Conservation (phyloP, 2,329 filamentous ascomycete genomes). For the Beauveria asiatica region DNA sequence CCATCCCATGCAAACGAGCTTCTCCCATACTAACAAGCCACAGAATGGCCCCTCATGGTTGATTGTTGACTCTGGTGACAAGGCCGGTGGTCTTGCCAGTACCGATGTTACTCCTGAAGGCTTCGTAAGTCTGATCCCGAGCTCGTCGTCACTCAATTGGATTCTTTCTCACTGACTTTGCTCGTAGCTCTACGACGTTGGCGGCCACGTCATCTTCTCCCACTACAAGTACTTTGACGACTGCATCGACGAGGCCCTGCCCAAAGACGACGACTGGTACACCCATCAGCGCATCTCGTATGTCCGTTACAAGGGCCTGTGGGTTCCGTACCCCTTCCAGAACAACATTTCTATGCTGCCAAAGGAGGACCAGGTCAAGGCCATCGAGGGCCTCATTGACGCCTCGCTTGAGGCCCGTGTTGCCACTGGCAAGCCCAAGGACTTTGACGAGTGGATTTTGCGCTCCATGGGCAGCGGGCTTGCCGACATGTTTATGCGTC, state of each 20-base stretch:
- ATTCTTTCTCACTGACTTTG: slow-evolving; percentile 11
- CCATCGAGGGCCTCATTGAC: slow-evolving; percentile 93
- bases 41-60: slow-evolving; percentile 91
- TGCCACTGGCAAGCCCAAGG: slow-evolving; percentile 81
- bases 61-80: slow-evolving; percentile 87
- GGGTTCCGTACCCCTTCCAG: slow-evolving; percentile 99
- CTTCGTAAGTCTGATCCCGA: slow-evolving; percentile 64
- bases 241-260: slow-evolving; percentile 93
- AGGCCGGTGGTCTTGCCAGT: slow-evolving; percentile 88
- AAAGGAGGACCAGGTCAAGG: slow-evolving; percentile 93
- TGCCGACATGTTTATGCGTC: slow-evolving; percentile 95
- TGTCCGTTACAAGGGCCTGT: slow-evolving; percentile 90
- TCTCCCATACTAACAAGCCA: slow-evolving; percentile 17
- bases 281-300: slow-evolving; percentile 98
- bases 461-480: slow-evolving; percentile 84
- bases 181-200: slow-evolving; percentile 87
- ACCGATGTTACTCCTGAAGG: slow-evolving; percentile 93
- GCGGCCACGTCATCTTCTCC: slow-evolving; percentile 97
- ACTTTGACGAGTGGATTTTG: slow-evolving; percentile 98
- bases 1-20: slow-evolving; percentile 14
- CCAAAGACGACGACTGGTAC: slow-evolving; percentile 92
- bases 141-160: slow-evolving; percentile 1
- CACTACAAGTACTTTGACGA: slow-evolving; percentile 99
- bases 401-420: slow-evolving; percentile 81
- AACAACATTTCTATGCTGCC: slow-evolving; percentile 99